Evolutionary conservation across 805 yeast genomes (phyloP).

Genomic region (Debaryomyces prosopidis): DNA sequence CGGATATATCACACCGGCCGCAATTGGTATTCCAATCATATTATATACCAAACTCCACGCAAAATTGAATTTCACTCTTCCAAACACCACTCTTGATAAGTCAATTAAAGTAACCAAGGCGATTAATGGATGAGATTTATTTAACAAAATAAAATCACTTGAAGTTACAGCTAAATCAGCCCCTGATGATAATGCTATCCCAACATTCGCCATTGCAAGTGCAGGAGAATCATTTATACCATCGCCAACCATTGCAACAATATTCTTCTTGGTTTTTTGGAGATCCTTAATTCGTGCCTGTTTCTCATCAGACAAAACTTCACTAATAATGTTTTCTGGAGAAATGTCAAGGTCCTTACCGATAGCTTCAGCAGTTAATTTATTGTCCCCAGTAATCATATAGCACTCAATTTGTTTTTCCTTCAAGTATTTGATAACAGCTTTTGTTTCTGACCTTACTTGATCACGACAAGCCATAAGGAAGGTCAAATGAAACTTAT

Average conservation of each 20-base stretch:
- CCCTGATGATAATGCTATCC: conserved; percentile 74
- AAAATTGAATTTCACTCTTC: conserved; percentile 56
- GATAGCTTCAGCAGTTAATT: conserved; percentile 63
- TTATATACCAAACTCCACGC: conserved; percentile 62
- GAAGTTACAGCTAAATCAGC: conserved; percentile 75
- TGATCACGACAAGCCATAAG: conserved; percentile 63
- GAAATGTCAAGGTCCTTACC: conserved; percentile 62
- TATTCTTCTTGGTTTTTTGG: conserved; percentile 34
- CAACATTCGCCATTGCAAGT: conserved; percentile 70
- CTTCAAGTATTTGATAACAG: conserved; percentile 42
- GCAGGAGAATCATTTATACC: conserved; percentile 96
- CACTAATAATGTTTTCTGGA: conserved; percentile 55
- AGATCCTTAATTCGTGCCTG: conserved; percentile 59
- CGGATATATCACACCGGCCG: conserved; percentile 68
- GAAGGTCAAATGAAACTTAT: conserved; percentile 39
- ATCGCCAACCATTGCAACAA: conserved; percentile 92
- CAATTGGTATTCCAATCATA: conserved; percentile 58
- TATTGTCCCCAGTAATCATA: conserved; percentile 80
- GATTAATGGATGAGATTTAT: conserved; percentile 51
- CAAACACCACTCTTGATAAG: conserved; percentile 49
- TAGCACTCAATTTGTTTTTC: conserved; percentile 54
- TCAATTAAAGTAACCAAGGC: conserved; percentile 57
- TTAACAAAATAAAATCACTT: conserved; percentile 67
- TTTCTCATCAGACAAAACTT: conserved; percentile 74
- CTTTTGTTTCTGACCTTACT: conserved; percentile 55